These are phyloP conservation scores for Yarrowia keelungensis DNA, from an alignment of 805 yeast genomes.

Conservation along the genomic window DNA sequence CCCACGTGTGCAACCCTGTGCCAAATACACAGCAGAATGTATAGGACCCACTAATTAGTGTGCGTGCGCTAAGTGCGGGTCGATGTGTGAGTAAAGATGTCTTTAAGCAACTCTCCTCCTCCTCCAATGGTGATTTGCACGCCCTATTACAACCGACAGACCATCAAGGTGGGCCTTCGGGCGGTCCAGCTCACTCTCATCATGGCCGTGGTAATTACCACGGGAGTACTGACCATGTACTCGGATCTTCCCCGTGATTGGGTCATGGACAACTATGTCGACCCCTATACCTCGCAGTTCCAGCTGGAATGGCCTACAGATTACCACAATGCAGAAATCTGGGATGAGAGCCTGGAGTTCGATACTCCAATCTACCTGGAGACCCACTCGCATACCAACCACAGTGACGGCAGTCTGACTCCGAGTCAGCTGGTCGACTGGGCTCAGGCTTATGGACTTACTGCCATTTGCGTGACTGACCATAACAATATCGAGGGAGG, in stretches of 20 bases:
- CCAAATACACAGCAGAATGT: not conserved
- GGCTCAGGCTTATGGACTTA: constrained; percentile 45
- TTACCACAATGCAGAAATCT: constrained; percentile 40
- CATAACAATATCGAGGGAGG: constrained; percentile 45
- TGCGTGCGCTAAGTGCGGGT: not conserved
- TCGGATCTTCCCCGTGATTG: constrained; percentile 21
- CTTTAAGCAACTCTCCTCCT: not conserved
- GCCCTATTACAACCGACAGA: constrained; percentile 36
- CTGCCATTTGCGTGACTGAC: constrained; percentile 44
- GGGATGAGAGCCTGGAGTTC: constrained; percentile 29
- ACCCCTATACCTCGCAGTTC: constrained; percentile 41
- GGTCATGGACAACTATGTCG: constrained; percentile 9
- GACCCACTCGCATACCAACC: constrained; percentile 44
- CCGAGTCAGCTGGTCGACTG: constrained; percentile 45
- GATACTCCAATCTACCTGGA: constrained; percentile 22
- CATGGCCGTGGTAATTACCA: constrained; percentile 39
- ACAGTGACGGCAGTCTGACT: constrained; percentile 43
- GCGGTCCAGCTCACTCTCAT: constrained; percentile 36
- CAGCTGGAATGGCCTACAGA: constrained; percentile 40
- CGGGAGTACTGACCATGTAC: constrained; percentile 28
- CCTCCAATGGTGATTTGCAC: constrained; percentile 32
- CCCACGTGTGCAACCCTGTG: constrained; percentile 23
- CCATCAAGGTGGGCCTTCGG: constrained; percentile 35
- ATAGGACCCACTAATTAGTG: not conserved
- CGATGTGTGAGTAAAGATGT: not conserved